Evolutionary conservation across 495 filamentous ascomycete genomes (phyloP).

Genomic region (Xanthoparmelia taractica): DNA sequence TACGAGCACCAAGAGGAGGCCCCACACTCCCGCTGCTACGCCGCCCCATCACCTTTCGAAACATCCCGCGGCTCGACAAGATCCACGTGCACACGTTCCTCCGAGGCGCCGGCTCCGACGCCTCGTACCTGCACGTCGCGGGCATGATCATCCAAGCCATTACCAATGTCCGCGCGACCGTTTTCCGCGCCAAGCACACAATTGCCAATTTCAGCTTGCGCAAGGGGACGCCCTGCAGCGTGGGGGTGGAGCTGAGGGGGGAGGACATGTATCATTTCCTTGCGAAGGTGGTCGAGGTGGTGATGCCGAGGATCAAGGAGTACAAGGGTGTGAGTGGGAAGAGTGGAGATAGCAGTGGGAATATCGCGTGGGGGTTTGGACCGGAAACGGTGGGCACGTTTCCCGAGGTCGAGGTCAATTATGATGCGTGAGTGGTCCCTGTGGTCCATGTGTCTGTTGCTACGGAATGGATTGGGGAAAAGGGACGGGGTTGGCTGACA

Average conservation of each 20-base stretch:
- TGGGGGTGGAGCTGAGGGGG: conserved; percentile 63
- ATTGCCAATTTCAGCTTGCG: conserved; percentile 58
- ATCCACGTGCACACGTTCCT: conserved; percentile 75
- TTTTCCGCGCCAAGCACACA: conserved; percentile 59
- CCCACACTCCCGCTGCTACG: conserved; percentile 60
- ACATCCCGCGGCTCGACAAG: conserved; percentile 71
- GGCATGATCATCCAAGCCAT: conserved; percentile 79
- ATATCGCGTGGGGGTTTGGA: conserved; percentile 71
- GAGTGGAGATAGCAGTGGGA: conserved; percentile 76
- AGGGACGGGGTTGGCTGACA: conserved; percentile 3
- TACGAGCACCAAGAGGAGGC: conserved; percentile 71
- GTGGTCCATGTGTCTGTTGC: background rate
- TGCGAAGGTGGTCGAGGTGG: conserved; percentile 74
- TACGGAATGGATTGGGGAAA: background rate
- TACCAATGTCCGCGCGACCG: conserved; percentile 62
- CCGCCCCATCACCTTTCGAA: conserved; percentile 71
- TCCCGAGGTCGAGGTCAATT: conserved; percentile 88
- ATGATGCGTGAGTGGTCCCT: conserved; percentile 64
- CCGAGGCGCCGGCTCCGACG: conserved; percentile 44
- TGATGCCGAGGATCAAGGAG: conserved; percentile 91
- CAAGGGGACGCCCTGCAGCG: conserved; percentile 49
- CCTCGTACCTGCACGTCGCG: conserved; percentile 65
- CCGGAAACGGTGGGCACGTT: conserved; percentile 68
- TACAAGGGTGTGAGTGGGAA: conserved; percentile 73
- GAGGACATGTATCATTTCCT: conserved; percentile 85